Base-by-base conservation (phyloP, 768 basidiomycete genomes). In the Tephrocybe sp. region DNA sequence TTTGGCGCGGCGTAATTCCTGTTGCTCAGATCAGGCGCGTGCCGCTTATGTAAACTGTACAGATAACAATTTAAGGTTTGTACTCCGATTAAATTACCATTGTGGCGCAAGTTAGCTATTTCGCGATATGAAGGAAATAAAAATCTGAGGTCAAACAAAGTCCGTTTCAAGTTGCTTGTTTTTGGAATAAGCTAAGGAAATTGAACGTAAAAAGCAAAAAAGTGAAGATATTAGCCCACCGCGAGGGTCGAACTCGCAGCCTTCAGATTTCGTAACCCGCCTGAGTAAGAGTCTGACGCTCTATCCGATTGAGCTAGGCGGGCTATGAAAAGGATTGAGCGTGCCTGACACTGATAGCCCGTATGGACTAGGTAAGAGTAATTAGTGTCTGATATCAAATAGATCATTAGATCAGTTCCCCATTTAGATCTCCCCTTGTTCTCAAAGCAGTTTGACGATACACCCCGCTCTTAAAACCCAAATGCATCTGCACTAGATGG, bases 181-280 rank as follows among this genome's bases (percentile, higher is more conserved):
- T n/a, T n/a, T n/a, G n/a, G n/a, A n/a, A n/a, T n/a, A n/a, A n/a
- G n/a, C n/a, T n/a, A n/a, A n/a, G n/a, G n/a, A n/a, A n/a, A n/a
- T n/a, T n/a, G n/a, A n/a, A n/a, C n/a, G 26, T 26, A 7, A 26
- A 26, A 2, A 10, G 33, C 32, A 35, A 39, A 43, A 43, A 43
- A 2, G 4, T 4, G 35, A 20, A 31, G 3, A 31, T 7, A 0
- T 35, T 45, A 51, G 51, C 45, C 51, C 51, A 52, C 51, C 51
- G 45, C 84, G 84, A 83, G 84, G 83, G 77, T 86, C 84, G 83
- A 85, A 86, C 84, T 83, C 84, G 84, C 84, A 85, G 80, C 84
- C 84, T 85, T 85, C 81, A 86, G 84, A 86, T 85, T 7, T 81
- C 84, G 83, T 83, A 83, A 83, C 84, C 81, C 83, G 84, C 46